A percentile compares a stretch with the other conserved stretches of the same genome.
Conservation (phyloP, 805 yeast genomes). For the Myxozyma vanderwaltii region DNA sequence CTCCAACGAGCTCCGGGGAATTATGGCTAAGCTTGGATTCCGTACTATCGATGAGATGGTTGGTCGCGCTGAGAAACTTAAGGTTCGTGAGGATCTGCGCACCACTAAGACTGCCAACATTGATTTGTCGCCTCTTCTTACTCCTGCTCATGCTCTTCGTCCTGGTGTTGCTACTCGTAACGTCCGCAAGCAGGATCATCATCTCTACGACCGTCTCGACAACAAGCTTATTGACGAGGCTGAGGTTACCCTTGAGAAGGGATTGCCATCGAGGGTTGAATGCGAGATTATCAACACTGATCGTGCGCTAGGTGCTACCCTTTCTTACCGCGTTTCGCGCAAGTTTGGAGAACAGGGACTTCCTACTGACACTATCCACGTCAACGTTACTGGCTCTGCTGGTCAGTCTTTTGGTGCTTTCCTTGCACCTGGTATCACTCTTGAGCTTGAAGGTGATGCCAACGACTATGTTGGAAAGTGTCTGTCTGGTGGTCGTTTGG, state of each 20-base stretch:
- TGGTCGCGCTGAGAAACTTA: slow-evolving; percentile 90
- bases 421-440: slow-evolving; percentile 92
- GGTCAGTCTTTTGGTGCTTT: slow-evolving; percentile 99
- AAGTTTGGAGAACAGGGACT: slow-evolving; percentile 89
- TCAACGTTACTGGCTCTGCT: slow-evolving; percentile 87
- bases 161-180: slow-evolving; percentile 96
- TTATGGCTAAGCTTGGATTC: slow-evolving; percentile 95
- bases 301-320: slow-evolving; percentile 92
- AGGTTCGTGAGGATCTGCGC: slow-evolving; percentile 80
- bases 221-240: slow-evolving; percentile 96
- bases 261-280: slow-evolving; percentile 93
- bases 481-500: slow-evolving; percentile 88
- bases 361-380: slow-evolving; percentile 96
- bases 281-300: slow-evolving; percentile 94
- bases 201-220: slow-evolving; percentile 88
- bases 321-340: slow-evolving; percentile 91
- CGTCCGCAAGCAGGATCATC: slow-evolving; percentile 91
- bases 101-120: slow-evolving; percentile 88
- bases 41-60: slow-evolving; percentile 97
- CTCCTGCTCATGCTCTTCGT: slow-evolving; percentile 95
- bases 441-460: slow-evolving; percentile 95
- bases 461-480: slow-evolving; percentile 99
- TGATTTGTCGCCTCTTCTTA: slow-evolving; percentile 88
- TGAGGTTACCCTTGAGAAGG: slow-evolving; percentile 90
- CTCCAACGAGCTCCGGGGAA: slow-evolving; percentile 85